Base-by-base conservation (phyloP, 371 early-diverging fungal genomes). In the Mucor mucedo region DNA sequence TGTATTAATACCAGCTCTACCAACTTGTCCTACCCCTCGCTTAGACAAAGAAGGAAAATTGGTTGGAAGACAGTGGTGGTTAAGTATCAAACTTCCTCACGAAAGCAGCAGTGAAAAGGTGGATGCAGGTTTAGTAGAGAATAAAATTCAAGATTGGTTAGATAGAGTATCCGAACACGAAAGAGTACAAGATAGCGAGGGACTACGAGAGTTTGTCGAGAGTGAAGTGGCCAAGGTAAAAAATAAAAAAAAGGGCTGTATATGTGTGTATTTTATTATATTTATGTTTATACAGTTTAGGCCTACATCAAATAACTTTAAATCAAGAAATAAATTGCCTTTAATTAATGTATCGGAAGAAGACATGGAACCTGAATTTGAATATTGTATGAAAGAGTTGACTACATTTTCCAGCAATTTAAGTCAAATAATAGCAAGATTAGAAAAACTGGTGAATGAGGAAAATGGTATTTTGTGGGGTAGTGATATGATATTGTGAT, bases 161-260 rank as follows among this genome's bases (percentile, higher is more conserved):
- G 60, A 75, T 65, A 66, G 75, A 45, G 66, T 81, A 49, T 59
- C 72, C n/a, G 52, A 63, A 27, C 75, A 81, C 56, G 64, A 61
- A 33, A 65, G 78, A 27, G 55, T 63, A 8, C 63, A 71, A n/a
- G 49, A 42, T n/a, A 76, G 72, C 33, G 77, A 81, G 67, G 77
- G 69, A 7, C 47, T 81, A 33, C 69, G 77, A 41, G 81, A 78
- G 57, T 81, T 81, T 67, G 66, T 81, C 11, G 81, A 81, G 59
- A 76, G 75, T 56, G 81, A 81, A 66, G 80, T 79, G 75, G 64
- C 66, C 66, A 67, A 68, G 71, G n/a, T 33, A 27, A 14, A 21
- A 11, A 1, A 10, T 16, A 5, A 29, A 14, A 21, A 21, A 21
- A 21, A 21, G 21, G 21, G 21, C 11, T 35, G 14, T 35, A 29